Evolutionary conservation across 73 alveolate genomes (phyloP), one percentile per base, ranked within the genome.

Genomic region (Blepharisma japonicum): DNA sequence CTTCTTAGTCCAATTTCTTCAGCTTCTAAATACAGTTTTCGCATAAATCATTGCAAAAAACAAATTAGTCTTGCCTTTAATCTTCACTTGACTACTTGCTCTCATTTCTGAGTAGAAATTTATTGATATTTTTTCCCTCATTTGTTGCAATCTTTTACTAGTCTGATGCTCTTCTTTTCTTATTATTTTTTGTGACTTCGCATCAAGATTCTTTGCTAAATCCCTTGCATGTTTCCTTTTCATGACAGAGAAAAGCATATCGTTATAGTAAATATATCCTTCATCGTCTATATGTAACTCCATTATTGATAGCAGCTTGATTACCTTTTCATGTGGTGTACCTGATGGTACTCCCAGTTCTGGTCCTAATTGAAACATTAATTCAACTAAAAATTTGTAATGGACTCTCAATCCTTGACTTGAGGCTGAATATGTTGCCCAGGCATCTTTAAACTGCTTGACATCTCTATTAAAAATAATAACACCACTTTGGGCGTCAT

Each of bases 401-500:
- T 82, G 88, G 23, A 82, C 46, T 11, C 78, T 20, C 18, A 32
- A 14, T 6, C 81, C 82, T 6, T 78, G 45, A 0, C 68, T 55
- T 45, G 45, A 51, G 0, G 72, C 49, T 5, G 89, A 54, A 11
- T 54, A 82, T 7, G 72, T 80, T 38, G 81, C 72, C 89, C 89
- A 82, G 42, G 45, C 71, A 11, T 80, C 72, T 23, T 77, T 77
- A 25, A 82, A 82, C 20, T 68, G 80, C 14, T 53, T 67, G 32
- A 68, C 82, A 21, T 71, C 71, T 45, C 87, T 90, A 51, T 86
- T 72, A 66, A 87, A 90, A 77, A 79, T 71, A 18, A 78, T 77
- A 1, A 90, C 55, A 6, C 85, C 85, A 55, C 87, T 90, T 55
- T 87, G 92, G 7, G 90, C 85, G 56, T 71, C 56, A 45, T 86